phyloP scores from a whole-genome alignment of 2,329 filamentous ascomycete genomes.

The Alternaria angustiovoidea region DNA sequence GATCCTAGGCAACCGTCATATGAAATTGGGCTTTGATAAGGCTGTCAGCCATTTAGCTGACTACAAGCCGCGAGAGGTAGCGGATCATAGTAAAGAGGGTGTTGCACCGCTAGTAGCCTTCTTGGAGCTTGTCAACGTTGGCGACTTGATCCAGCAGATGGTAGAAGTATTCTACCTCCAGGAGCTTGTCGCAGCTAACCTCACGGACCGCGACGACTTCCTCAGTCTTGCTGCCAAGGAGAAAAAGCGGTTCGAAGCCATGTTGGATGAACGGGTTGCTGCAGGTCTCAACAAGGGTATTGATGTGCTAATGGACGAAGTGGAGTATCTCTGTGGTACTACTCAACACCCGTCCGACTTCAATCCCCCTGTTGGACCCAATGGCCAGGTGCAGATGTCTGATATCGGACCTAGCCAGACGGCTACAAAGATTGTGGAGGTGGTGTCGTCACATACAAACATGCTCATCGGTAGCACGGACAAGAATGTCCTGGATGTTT shows the following conservation, averaged over 20 bases:
- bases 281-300: constrained; percentile 97
- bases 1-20: constrained; percentile 83
- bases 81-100: constrained; percentile 72
- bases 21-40: constrained; percentile 92
- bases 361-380: constrained; percentile 69
- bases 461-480: constrained; percentile 96
- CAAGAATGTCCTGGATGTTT: constrained; percentile 97
- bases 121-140: constrained; percentile 96
- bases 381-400: constrained; percentile 46
- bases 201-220: constrained; percentile 94
- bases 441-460: constrained; percentile 86
- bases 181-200: constrained; percentile 81
- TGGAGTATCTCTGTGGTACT: constrained; percentile 92
- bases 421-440: constrained; percentile 79
- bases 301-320: constrained; percentile 97
- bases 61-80: constrained; percentile 88
- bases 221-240: constrained; percentile 89
- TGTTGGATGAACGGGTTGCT: constrained; percentile 96
- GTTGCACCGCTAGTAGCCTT: constrained; percentile 95
- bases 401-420: constrained; percentile 80
- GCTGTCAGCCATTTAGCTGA: constrained; percentile 88
- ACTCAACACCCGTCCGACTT: constrained; percentile 88
- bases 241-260: constrained; percentile 98
- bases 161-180: constrained; percentile 98
- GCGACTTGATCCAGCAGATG: constrained; percentile 98